phyloP scores from a whole-genome alignment of 2,329 filamentous ascomycete genomes.

The Phoma herbarum region DNA sequence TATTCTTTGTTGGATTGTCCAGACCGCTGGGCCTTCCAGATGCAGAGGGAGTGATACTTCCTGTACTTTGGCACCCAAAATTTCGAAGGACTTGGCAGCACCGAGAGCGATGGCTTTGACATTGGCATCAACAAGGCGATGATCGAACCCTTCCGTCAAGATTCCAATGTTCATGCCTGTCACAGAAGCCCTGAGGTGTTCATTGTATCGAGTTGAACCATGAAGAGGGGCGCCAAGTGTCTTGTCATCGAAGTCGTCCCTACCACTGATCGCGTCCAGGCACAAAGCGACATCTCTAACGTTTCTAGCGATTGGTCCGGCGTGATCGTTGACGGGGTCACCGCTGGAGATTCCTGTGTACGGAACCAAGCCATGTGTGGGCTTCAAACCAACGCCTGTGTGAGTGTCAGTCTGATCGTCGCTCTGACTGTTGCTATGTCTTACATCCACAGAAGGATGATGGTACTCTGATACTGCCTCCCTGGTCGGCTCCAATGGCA shows the following conservation, averaged over 20 bases:
- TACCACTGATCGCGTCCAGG: constrained; percentile 43
- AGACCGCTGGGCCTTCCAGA: constrained; percentile 52
- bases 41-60: constrained; percentile 40
- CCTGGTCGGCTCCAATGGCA: constrained; percentile 52
- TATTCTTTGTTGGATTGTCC: constrained; percentile 46
- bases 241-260: constrained; percentile 44
- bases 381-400: constrained; percentile 47
- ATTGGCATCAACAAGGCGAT: constrained; percentile 45
- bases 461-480: constrained; percentile 52
- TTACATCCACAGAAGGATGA: constrained; percentile 48
- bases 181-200: constrained; percentile 26
- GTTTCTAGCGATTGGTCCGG: constrained; percentile 44
- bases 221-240: constrained; percentile 38
- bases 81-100: constrained; percentile 33
- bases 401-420: background rate
- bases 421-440: constrained; percentile 1
- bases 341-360: constrained; percentile 58
- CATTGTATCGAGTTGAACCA: constrained; percentile 34
- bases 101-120: constrained; percentile 56
- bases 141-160: constrained; percentile 39
- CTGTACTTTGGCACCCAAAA: constrained; percentile 58
- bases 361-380: constrained; percentile 60
- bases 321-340: constrained; percentile 55
- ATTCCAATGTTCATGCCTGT: constrained; percentile 39
- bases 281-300: constrained; percentile 38